phyloP scores from a whole-genome alignment of 768 basidiomycete species.

The Leccinellum rugosiceps region DNA sequence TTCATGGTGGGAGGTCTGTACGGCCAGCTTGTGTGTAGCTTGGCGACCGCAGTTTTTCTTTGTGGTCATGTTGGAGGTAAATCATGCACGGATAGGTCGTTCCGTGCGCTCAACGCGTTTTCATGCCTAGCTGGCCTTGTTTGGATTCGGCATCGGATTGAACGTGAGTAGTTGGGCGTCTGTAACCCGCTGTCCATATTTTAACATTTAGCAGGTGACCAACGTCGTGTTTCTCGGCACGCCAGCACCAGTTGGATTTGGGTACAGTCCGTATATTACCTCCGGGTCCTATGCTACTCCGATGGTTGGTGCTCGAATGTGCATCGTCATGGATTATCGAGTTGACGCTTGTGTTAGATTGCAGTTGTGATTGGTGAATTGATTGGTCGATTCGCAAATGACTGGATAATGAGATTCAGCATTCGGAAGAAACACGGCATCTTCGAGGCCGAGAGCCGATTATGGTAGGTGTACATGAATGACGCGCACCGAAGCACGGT shows the following conservation, averaged over 20 bases:
- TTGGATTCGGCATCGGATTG: constrained; percentile 49
- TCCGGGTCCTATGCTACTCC: constrained; percentile 44
- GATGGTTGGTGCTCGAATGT: constrained; percentile 32
- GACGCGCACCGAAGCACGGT: too few relatives aligned
- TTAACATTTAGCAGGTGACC: constrained; percentile 40
- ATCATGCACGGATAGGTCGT: neutral
- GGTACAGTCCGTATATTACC: constrained; percentile 38
- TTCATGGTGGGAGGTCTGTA: constrained; percentile 35
- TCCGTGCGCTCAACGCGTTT: neutral
- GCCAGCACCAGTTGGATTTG: constrained; percentile 46
- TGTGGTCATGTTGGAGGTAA: constrained; percentile 38
- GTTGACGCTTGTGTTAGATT: constrained; percentile 29
- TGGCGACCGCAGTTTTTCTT: constrained; percentile 50
- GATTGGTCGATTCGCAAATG: constrained; percentile 49
- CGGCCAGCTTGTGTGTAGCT: constrained; percentile 37
- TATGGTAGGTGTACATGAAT: constrained; percentile 32
- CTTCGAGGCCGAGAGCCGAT: constrained; percentile 49
- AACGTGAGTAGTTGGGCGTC: constrained; percentile 29
- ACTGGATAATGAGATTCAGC: constrained; percentile 42
- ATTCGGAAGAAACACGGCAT: constrained; percentile 48
- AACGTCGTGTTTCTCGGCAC: constrained; percentile 52
- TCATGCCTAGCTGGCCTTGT: constrained; percentile 34
- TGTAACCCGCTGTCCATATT: neutral
- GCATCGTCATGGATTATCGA: neutral
- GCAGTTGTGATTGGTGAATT: constrained; percentile 52